Evolutionary conservation across 2,329 filamentous ascomycete species (phyloP).

Genomic region (Colletotrichum sp.): DNA sequence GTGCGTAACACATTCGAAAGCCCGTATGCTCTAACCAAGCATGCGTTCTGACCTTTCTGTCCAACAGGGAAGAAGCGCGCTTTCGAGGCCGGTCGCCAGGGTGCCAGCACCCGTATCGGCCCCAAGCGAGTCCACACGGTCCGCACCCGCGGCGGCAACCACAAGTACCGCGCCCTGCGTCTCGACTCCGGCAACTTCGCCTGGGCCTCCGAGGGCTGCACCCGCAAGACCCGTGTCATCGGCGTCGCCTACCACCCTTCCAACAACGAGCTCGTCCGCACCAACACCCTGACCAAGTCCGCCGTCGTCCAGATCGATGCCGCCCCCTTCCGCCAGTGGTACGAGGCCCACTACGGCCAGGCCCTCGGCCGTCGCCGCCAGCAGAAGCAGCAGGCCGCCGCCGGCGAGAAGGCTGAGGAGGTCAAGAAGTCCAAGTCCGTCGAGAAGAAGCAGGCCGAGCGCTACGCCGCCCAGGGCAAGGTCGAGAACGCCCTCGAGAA

Average conservation of each 20-base stretch:
- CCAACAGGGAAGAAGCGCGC: constrained; percentile 89
- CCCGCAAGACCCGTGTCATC: constrained; percentile 99
- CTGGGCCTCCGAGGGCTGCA: constrained; percentile 96
- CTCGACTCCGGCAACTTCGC: constrained; percentile 99
- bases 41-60: constrained; percentile 73
- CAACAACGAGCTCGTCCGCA: constrained; percentile 99
- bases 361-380: constrained; percentile 88
- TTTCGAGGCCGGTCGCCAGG: constrained; percentile 99
- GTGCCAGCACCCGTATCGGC: constrained; percentile 99
- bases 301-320: constrained; percentile 99
- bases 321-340: constrained; percentile 99
- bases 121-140: constrained; percentile 95
- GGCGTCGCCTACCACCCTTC: constrained; percentile 98
- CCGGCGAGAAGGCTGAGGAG: constrained; percentile 67
- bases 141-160: constrained; percentile 97
- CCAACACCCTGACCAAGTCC: constrained; percentile 99
- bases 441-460: constrained; percentile 94
- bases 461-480: constrained; percentile 86
- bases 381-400: constrained; percentile 70
- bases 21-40: constrained; percentile 64
- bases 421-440: constrained; percentile 94
- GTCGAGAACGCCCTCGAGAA: constrained; percentile 91
- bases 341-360: constrained; percentile 99
- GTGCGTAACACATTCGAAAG: constrained; percentile 72
- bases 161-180: constrained; percentile 99